Evolutionary conservation across 768 basidiomycete species (phyloP).

Genomic region (Russula compacta): DNA sequence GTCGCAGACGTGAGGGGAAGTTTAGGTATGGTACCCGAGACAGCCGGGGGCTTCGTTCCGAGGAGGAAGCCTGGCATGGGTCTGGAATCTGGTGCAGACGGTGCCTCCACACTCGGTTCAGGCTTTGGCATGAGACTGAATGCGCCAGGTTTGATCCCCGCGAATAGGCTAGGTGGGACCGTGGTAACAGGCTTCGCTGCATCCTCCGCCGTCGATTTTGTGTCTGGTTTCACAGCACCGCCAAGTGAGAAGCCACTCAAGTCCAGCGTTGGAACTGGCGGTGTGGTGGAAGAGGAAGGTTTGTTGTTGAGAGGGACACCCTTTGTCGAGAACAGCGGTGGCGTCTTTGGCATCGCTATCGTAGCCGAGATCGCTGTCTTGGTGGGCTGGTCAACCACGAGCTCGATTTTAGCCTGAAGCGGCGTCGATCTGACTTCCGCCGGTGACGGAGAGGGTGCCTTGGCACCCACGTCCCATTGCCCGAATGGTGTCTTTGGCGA

Average conservation of each 20-base stretch:
- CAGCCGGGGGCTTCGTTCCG: neutral
- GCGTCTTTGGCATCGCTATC: conserved; percentile 38
- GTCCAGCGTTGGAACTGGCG: neutral
- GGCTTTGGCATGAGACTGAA: conserved; percentile 5
- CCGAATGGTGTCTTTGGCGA: conserved; percentile 35
- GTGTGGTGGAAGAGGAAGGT: neutral
- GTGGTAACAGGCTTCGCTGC: neutral
- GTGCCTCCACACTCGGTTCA: neutral
- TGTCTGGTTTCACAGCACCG: neutral
- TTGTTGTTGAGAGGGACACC: neutral
- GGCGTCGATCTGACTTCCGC: conserved; percentile 3
- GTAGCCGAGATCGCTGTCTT: conserved; percentile 20
- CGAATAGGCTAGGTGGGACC: neutral
- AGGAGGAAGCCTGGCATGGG: neutral
- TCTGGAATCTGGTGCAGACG: neutral
- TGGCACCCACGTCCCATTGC: conserved; percentile 4
- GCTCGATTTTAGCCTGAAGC: conserved; percentile 5
- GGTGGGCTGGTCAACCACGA: neutral
- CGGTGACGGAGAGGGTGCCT: neutral
- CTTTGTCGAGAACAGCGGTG: conserved; percentile 21
- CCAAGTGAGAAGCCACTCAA: neutral
- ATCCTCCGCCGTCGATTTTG: neutral
- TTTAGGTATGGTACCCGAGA: neutral
- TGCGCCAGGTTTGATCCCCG: neutral
- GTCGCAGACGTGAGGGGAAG: conserved; percentile 2